Conservation (phyloP, 768 basidiomycete species). For the Termitomyces sp. region DNA sequence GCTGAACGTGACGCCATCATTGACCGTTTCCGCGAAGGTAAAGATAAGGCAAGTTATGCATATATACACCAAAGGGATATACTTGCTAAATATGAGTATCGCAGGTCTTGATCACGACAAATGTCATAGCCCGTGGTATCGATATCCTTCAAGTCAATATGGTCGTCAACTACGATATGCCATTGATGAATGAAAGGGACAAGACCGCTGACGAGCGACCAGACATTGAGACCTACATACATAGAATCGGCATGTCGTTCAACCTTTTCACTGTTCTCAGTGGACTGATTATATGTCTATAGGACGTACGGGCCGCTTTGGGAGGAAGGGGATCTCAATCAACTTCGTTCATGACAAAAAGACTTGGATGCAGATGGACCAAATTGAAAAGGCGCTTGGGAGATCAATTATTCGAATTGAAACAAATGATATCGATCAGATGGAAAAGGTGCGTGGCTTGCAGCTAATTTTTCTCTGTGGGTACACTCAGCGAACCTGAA, state of each 20-base stretch:
- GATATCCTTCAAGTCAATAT: slow-evolving; percentile 99
- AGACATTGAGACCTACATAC: slow-evolving; percentile 96
- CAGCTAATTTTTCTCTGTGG: slow-evolving; percentile 3
- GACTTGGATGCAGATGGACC: slow-evolving; percentile 87
- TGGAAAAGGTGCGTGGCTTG: slow-evolving; percentile 72
- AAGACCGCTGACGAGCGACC: slow-evolving; percentile 52
- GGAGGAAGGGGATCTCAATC: slow-evolving; percentile 93
- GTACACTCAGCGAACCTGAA: not conserved
- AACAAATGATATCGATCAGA: slow-evolving; percentile 85
- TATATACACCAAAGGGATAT: not conserved
- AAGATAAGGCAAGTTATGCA: slow-evolving; percentile 65
- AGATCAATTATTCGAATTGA: slow-evolving; percentile 81
- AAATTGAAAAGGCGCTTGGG: slow-evolving; percentile 76
- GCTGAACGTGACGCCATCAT: slow-evolving; percentile 87
- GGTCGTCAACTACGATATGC: slow-evolving; percentile 99
- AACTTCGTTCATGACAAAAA: slow-evolving; percentile 92
- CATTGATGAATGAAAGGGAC: slow-evolving; percentile 72
- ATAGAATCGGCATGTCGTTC: slow-evolving; percentile 77
- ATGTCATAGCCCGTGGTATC: slow-evolving; percentile 97
- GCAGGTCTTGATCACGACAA: slow-evolving; percentile 87
- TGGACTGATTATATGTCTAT: not conserved
- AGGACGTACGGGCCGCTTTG: slow-evolving; percentile 98
- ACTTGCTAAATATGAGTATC: not conserved
- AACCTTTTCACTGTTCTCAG: not conserved
- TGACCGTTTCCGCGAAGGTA: slow-evolving; percentile 93